Conservation (phyloP, 2,329 filamentous ascomycete species). For the Pyrenophora graminea region DNA sequence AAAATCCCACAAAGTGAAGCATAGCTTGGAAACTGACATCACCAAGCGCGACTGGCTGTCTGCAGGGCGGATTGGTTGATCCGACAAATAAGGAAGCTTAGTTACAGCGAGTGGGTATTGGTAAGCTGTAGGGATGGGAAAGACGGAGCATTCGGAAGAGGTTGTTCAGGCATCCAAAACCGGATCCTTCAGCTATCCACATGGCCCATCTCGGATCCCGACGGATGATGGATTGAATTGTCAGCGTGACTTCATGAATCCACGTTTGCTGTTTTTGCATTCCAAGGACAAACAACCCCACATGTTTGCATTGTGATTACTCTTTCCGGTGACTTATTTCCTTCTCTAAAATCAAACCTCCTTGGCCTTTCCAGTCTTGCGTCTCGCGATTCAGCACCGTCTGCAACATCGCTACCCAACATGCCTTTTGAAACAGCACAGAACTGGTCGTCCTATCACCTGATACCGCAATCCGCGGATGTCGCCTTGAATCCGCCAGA, state of each 20-base stretch:
- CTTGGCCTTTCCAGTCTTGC: background rate
- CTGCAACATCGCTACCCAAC: background rate
- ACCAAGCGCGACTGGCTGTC: too few relatives aligned
- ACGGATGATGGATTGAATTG: background rate
- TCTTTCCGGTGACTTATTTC: background rate
- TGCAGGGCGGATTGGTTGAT: too few relatives aligned
- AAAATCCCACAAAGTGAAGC: too few relatives aligned
- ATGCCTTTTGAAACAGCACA: slow-evolving; percentile 42
- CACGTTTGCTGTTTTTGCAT: too few relatives aligned
- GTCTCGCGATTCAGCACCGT: too few relatives aligned
- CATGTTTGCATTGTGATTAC: background rate
- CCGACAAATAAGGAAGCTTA: too few relatives aligned
- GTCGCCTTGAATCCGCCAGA: slow-evolving; percentile 45
- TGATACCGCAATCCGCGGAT: slow-evolving; percentile 59
- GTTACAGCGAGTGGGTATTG: too few relatives aligned
- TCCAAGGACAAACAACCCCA: background rate
- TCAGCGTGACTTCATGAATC: too few relatives aligned
- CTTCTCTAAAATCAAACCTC: background rate
- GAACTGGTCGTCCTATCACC: slow-evolving; percentile 50
- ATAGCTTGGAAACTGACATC: too few relatives aligned
- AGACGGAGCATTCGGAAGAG: background rate
- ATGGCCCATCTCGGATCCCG: too few relatives aligned
- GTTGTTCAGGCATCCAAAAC: too few relatives aligned
- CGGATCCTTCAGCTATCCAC: too few relatives aligned
- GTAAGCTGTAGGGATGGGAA: background rate